These are phyloP conservation scores for Nannizziopsis barbatae DNA, from an alignment of 2,329 filamentous ascomycete genomes.

Conservation along the genomic window DNA sequence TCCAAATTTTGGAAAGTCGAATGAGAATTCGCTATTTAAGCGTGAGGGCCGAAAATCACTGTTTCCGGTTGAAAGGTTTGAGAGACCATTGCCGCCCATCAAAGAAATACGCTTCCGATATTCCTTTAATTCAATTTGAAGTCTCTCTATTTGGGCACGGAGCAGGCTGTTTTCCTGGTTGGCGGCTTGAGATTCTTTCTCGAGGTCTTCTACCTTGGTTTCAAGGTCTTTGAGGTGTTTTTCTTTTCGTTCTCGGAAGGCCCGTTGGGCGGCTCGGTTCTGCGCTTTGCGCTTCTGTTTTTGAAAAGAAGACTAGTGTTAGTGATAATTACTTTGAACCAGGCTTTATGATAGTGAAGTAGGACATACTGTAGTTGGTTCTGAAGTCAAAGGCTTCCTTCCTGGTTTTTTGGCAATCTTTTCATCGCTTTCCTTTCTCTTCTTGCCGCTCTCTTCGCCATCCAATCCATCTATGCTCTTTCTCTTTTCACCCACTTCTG, in stretches of 20 bases:
- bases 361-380: constrained; percentile 79
- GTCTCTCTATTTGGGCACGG: constrained; percentile 74
- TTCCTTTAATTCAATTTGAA: constrained; percentile 74
- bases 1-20: constrained; percentile 93
- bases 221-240: constrained; percentile 50
- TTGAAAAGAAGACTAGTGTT: constrained; percentile 17
- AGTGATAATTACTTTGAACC: constrained; percentile 4
- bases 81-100: constrained; percentile 40
- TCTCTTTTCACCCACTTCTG: constrained; percentile 50
- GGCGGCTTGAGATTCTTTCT: constrained; percentile 71
- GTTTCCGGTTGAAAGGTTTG: constrained; percentile 33
- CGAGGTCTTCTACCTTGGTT: constrained; percentile 50
- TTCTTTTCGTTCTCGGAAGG: constrained; percentile 90
- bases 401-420: constrained; percentile 92
- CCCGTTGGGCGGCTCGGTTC: constrained; percentile 82
- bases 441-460: constrained; percentile 53
- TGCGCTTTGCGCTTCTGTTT: constrained; percentile 62
- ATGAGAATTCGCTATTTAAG: constrained; percentile 63
- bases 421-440: constrained; percentile 70
- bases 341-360: constrained; percentile 3
- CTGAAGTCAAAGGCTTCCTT: constrained; percentile 86
- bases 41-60: constrained; percentile 43
- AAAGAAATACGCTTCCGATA: constrained; percentile 78
- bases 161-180: constrained; percentile 78
- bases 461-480: constrained; percentile 45